Percentiles rank a stretch among this genome's conserved stretches.
These are phyloP conservation scores for Chalciporus chontae DNA, from an alignment of 768 basidiomycete genomes.

Conservation along the genomic window DNA sequence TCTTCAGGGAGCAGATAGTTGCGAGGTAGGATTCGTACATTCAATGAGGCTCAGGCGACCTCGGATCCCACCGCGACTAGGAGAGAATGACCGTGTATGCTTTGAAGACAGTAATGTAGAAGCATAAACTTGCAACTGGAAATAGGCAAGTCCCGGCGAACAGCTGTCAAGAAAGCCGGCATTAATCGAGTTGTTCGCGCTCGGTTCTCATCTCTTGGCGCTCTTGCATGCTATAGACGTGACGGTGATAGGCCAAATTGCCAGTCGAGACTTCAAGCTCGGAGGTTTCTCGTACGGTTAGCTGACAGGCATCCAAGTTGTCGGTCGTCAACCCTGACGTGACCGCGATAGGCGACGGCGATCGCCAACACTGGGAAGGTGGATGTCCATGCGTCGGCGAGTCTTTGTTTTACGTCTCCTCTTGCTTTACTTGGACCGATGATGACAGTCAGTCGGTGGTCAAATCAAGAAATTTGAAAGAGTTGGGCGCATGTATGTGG, in stretches of 20 bases:
- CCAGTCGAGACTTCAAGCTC: neutral
- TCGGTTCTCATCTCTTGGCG: neutral
- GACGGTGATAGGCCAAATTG: neutral
- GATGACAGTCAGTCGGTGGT: conserved; percentile 6
- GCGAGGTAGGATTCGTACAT: neutral
- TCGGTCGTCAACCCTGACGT: too few species aligned
- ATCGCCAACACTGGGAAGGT: neutral
- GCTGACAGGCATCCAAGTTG: too few species aligned
- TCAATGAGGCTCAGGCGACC: too few species aligned
- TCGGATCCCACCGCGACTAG: too few species aligned
- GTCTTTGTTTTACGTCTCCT: conserved; percentile 21
- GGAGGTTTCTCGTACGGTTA: neutral
- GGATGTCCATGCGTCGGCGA: conserved; percentile 19
- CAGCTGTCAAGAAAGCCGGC: conserved; percentile 10
- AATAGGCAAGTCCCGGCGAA: neutral
- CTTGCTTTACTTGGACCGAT: neutral
- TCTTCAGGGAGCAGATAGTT: neutral
- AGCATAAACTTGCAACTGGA: neutral
- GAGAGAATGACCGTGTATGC: neutral
- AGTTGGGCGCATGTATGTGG: conserved; percentile 1
- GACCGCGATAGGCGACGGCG: neutral
- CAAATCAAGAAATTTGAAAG: conserved; percentile 20
- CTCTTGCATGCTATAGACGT: neutral
- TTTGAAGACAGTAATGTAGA: neutral
- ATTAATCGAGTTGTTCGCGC: neutral